Conservation (phyloP, 169 alveolate species). For the Babesia bovis region DNA sequence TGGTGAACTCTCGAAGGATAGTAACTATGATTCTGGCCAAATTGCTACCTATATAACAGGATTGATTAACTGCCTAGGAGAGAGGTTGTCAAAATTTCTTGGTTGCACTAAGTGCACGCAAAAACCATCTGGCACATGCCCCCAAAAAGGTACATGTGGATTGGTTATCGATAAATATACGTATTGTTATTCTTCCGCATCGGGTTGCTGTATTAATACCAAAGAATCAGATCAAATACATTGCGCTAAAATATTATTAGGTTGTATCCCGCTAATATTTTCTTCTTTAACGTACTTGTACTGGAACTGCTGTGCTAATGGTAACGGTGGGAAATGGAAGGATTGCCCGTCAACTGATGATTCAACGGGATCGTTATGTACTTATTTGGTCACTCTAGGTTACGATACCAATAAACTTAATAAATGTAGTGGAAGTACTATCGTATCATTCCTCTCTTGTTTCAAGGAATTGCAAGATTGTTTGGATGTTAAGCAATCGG, state of each 20-base stretch:
- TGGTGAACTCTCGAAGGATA: too few species aligned
- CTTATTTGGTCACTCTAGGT: background rate
- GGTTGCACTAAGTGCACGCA: background rate
- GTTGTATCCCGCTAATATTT: conserved; percentile 1
- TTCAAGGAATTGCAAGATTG: conserved; percentile 6
- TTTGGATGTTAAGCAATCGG: background rate
- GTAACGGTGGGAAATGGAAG: conserved; percentile 1
- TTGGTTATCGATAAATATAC: too few species aligned
- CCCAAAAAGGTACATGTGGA: too few species aligned
- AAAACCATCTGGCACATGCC: background rate
- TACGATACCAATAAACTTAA: background rate
- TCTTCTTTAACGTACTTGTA: background rate
- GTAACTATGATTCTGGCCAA: too few species aligned
- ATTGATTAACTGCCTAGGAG: background rate
- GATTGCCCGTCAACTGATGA: background rate
- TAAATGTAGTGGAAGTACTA: background rate
- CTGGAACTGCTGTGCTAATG: conserved; percentile 2
- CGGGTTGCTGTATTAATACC: background rate
- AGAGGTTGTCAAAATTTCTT: background rate
- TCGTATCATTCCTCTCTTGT: background rate
- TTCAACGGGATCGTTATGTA: background rate
- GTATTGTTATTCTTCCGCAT: background rate
- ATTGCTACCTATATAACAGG: background rate
- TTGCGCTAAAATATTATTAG: background rate
- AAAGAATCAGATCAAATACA: too few species aligned